A percentile compares a stretch with the other conserved stretches of the same genome.
phyloP scores from a whole-genome alignment of 495 filamentous ascomycete genomes.

The Cairneyella variabilis region DNA sequence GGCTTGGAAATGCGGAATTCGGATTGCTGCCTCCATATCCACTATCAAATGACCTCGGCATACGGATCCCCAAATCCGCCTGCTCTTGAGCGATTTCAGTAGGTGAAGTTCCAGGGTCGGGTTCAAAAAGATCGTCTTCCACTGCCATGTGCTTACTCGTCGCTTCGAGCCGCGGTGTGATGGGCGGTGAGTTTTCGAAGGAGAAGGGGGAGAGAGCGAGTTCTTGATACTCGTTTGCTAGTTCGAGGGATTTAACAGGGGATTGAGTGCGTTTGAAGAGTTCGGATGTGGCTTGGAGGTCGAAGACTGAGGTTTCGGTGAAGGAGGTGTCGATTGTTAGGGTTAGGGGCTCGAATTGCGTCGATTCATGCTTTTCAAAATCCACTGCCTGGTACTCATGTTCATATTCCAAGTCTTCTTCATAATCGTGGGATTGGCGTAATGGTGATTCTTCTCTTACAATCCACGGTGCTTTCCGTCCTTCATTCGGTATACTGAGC shows the following conservation, averaged over 20 bases:
- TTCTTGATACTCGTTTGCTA: slow-evolving; percentile 27
- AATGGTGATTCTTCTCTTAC: slow-evolving; percentile 19
- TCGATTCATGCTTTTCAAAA: no score
- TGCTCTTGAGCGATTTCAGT: no score
- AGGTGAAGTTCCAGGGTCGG: slow-evolving; percentile 23
- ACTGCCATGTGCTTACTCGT: slow-evolving; percentile 43
- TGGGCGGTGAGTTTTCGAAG: slow-evolving; percentile 20
- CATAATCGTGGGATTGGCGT: background rate
- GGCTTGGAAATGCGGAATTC: background rate
- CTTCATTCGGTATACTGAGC: slow-evolving; percentile 1
- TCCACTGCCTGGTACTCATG: no score
- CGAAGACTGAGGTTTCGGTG: slow-evolving; percentile 8
- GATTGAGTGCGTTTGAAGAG: slow-evolving; percentile 9
- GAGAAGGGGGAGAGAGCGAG: slow-evolving; percentile 30
- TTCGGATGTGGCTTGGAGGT: slow-evolving; percentile 4
- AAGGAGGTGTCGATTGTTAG: slow-evolving; percentile 8
- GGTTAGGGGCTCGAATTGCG: background rate
- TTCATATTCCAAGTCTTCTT: no score
- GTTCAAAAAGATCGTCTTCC: slow-evolving; percentile 46
- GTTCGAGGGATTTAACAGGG: slow-evolving; percentile 11
- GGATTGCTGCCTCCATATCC: slow-evolving; percentile 8
- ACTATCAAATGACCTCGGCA: slow-evolving; percentile 19
- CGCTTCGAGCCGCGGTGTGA: slow-evolving; percentile 32
- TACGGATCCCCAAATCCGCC: background rate
- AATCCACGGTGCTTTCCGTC: slow-evolving; percentile 10